A percentile compares a stretch with the other conserved stretches of the same genome.
Conservation (phyloP, 1,284 basidiomycete species). For the Mycosarcoma maydis region DNA sequence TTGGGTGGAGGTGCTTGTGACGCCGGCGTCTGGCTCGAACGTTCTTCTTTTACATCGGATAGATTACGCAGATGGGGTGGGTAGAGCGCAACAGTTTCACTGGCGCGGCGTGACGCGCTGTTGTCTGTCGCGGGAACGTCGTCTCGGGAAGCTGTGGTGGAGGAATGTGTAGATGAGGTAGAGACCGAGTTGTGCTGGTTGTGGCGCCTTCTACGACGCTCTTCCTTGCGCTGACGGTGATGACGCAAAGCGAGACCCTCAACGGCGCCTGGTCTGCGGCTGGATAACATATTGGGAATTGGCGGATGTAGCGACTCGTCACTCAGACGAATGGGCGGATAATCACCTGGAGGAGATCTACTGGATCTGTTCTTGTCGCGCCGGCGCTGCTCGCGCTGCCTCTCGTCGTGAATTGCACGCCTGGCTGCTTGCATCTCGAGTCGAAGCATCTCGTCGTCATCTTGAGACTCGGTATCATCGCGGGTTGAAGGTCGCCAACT, state of each 20-base stretch:
- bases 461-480: neutral
- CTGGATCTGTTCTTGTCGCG: neutral
- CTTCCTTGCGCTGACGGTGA: slow-evolving; percentile 18
- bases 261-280: slow-evolving; percentile 39
- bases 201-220: slow-evolving; percentile 21
- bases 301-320: slow-evolving; percentile 19
- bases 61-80: slow-evolving; percentile 26
- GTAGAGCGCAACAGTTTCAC: neutral
- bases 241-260: slow-evolving; percentile 47
- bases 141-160: slow-evolving; percentile 1
- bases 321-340: slow-evolving; percentile 31
- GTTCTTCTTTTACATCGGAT: slow-evolving; percentile 41
- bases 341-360: slow-evolving; percentile 14
- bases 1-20: neutral
- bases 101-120: neutral
- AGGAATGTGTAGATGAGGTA: slow-evolving; percentile 14
- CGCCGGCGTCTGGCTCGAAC: slow-evolving; percentile 2
- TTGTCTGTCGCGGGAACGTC: neutral
- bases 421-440: slow-evolving; percentile 27
- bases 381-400: slow-evolving; percentile 5
- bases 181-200: slow-evolving; percentile 24
- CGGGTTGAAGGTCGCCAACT: neutral
- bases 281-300: slow-evolving; percentile 5
- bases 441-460: slow-evolving; percentile 26
- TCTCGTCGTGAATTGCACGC: slow-evolving; percentile 28